Conservation (phyloP, 768 basidiomycete genomes). For the Hortiboletus campestris region DNA sequence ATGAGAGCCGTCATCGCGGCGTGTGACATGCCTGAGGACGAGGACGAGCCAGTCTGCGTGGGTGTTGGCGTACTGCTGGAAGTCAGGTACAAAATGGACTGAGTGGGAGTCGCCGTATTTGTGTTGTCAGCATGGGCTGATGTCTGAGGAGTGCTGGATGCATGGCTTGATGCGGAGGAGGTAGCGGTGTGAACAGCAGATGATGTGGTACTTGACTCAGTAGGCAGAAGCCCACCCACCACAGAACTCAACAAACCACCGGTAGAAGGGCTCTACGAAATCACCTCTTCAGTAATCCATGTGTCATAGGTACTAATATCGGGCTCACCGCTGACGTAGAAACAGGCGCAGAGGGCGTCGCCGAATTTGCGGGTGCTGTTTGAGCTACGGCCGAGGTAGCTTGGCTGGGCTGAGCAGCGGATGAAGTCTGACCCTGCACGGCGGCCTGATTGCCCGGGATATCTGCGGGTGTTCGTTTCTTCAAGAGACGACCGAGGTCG, state of each 20-base stretch:
- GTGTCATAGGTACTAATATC: background rate
- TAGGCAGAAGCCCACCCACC: constrained; percentile 10
- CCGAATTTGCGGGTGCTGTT: constrained; percentile 14
- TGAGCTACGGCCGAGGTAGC: constrained; percentile 10
- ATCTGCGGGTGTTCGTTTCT: constrained; percentile 50
- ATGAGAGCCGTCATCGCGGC: constrained; percentile 61
- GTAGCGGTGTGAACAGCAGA: constrained; percentile 17
- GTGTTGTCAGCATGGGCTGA: constrained; percentile 22
- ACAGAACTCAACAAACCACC: constrained; percentile 10
- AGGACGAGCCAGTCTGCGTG: constrained; percentile 19
- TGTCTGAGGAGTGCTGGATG: constrained; percentile 15
- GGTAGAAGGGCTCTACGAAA: constrained; percentile 14
- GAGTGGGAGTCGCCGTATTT: constrained; percentile 40
- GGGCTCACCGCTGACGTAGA: constrained; percentile 23
- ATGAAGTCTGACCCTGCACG: constrained; percentile 1
- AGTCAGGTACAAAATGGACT: constrained; percentile 47
- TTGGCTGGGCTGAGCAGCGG: constrained; percentile 27
- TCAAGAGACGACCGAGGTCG: constrained; percentile 62
- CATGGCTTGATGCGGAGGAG: constrained; percentile 14
- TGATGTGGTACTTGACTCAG: constrained; percentile 17
- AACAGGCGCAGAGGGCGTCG: constrained; percentile 12
- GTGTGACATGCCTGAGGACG: constrained; percentile 39
- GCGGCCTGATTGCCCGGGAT: background rate
- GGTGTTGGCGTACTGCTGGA: constrained; percentile 17
- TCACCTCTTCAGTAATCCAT: constrained; percentile 1